These are phyloP conservation scores for Cercospora beticola DNA, from an alignment of 2,329 filamentous ascomycete species.

Conservation along the genomic window DNA sequence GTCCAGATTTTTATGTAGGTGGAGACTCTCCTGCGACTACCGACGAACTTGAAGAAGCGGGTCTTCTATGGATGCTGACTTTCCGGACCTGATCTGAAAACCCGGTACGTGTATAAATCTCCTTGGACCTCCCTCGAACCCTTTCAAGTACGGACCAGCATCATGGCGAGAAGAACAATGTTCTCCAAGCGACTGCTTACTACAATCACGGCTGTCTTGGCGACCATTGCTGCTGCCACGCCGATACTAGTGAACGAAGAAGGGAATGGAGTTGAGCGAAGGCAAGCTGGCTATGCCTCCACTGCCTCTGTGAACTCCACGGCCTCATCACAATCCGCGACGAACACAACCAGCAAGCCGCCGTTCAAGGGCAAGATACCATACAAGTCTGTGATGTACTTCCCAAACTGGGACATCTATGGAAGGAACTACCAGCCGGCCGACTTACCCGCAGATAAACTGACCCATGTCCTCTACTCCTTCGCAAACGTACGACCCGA, in stretches of 20 bases:
- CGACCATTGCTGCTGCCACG: conserved; percentile 1
- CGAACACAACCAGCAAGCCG: neutral
- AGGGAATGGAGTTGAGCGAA: neutral
- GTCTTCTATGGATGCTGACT: neutral
- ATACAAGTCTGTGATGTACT: conserved; percentile 26
- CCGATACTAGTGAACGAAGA: neutral
- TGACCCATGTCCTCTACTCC: conserved; percentile 89
- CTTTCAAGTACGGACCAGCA: neutral
- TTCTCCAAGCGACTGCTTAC: conserved; percentile 4
- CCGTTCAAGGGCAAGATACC: neutral
- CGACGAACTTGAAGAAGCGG: neutral
- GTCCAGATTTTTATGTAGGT: conserved; percentile 1
- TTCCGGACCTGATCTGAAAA: neutral
- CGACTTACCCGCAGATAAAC: conserved; percentile 72
- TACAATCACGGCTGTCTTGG: conserved; percentile 1
- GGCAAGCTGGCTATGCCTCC: neutral
- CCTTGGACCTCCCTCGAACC: neutral
- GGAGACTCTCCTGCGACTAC: conserved; percentile 15
- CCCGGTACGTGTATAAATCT: neutral
- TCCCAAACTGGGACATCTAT: conserved; percentile 37
- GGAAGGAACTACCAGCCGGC: conserved; percentile 73
- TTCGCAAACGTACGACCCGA: conserved; percentile 84
- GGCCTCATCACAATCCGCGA: neutral
- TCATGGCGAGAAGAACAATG: neutral
- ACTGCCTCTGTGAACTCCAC: conserved; percentile 2